Base-by-base conservation (phyloP, 805 yeast species). In the Monosporozyma yasuniensis region DNA sequence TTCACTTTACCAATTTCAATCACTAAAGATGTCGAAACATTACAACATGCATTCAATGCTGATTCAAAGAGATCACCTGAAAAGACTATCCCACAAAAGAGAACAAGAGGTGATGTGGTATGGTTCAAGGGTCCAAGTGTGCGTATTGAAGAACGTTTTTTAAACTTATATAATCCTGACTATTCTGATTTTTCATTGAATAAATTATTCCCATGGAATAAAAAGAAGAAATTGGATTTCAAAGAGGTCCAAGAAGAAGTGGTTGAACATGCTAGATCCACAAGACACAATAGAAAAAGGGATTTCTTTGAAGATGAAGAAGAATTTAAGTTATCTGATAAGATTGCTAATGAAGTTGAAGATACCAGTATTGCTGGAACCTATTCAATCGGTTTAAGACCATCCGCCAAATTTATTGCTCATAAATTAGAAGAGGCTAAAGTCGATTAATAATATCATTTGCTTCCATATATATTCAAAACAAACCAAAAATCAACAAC, bases 71-170 rank as follows among this genome's bases (percentile, higher is more conserved):
- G 57, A 21, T 6, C 5, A 16, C 6, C 16, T 8, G 59, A 60
- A 38, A 52, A 46, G 2, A 53, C 54, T 14, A 46, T 49, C 28
- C 53, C 59, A 35, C 58, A 54, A 25, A 60, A 59, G 37, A 57
- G 58, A 43, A 53, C 54, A 27, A 60, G 58, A 44, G 74, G 73
- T 14, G 79, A 80, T 25, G 59, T 80, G 16, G 63, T 84, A 14
- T 84, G 89, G 86, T 83, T 78, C 63, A 74, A 83, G 57, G 79
- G 86, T 1, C 83, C 89, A 1, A 86, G 88, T 23, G 69, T 77
- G 12, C 67, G 72, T 30, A 61, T 78, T 32, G 61, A 71, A 3
- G 72, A 70, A 56, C 62, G 82, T 50, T 52, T 73, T 12, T 50
- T 64, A 12, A 65, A 67, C 52, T 56, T 58, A 9, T 62, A 61